phyloP scores from a whole-genome alignment of 805 yeast genomes.

The Vanderwaltozyma tropicalis region DNA sequence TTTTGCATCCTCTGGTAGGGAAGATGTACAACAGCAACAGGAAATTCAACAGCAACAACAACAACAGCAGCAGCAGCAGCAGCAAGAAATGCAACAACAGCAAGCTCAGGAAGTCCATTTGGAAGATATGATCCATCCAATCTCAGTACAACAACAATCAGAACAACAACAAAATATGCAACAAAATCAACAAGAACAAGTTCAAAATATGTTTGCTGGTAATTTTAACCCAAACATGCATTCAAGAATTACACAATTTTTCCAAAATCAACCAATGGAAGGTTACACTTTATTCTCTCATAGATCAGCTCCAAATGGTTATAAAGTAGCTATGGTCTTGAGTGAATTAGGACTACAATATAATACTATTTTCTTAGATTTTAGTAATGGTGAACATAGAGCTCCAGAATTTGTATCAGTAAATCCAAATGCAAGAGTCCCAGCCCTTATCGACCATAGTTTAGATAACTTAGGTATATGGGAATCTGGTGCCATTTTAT shows the following conservation, averaged over 20 bases:
- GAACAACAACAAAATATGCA: conserved; percentile 4
- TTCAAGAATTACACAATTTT: conserved; percentile 59
- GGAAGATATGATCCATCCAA: conserved; percentile 14
- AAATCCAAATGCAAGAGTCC: conserved; percentile 93
- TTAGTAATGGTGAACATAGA: conserved; percentile 80
- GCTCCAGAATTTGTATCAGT: conserved; percentile 90
- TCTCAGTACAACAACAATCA: conserved; percentile 2
- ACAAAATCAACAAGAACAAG: conserved; percentile 7
- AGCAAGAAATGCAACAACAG: conserved; percentile 12
- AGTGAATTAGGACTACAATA: conserved; percentile 73
- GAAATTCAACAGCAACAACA: conserved; percentile 5
- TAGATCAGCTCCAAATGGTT: conserved; percentile 93
- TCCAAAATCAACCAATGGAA: conserved; percentile 63
- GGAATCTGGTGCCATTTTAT: conserved; percentile 90
- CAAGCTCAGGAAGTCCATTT: conserved; percentile 21
- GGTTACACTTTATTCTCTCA: conserved; percentile 77
- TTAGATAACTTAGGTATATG: conserved; percentile 73
- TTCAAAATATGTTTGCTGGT: conserved; percentile 14
- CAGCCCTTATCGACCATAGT: conserved; percentile 84
- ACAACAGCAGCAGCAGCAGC: conserved; percentile 12
- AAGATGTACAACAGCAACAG: conserved; percentile 18
- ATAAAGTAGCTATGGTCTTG: conserved; percentile 84
- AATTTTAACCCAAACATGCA: conserved; percentile 31
- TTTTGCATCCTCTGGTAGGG: conserved; percentile 5
- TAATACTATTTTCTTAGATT: conserved; percentile 76